phyloP scores from a whole-genome alignment of 306 rosid species.

The Parietaria judaica region DNA sequence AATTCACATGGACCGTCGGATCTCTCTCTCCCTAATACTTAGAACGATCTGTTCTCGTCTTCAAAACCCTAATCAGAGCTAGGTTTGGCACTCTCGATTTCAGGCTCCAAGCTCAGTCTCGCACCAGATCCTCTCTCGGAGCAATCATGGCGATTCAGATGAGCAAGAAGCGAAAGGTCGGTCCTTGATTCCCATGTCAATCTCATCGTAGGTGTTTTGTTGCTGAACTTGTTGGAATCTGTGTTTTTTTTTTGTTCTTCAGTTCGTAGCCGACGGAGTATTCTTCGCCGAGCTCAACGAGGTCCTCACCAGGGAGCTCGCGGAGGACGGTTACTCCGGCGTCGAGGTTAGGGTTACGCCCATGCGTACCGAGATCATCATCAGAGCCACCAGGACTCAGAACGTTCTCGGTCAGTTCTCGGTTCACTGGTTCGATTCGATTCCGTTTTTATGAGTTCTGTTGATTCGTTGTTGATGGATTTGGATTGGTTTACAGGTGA shows the following conservation, averaged over 20 bases:
- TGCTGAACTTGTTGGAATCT: not conserved
- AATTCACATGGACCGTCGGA: slow-evolving; percentile 19
- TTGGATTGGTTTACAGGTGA: slow-evolving; percentile 28
- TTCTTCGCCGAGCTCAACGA: slow-evolving; percentile 75
- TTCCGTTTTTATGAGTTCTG: not conserved
- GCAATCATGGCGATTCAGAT: slow-evolving; percentile 33
- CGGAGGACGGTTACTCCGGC: slow-evolving; percentile 73
- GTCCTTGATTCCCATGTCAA: not conserved
- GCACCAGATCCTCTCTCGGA: slow-evolving; percentile 15
- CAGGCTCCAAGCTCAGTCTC: not conserved
- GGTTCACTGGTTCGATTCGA: not conserved
- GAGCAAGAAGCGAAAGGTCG: slow-evolving; percentile 83
- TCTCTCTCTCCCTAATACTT: not conserved
- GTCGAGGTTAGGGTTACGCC: slow-evolving; percentile 77
- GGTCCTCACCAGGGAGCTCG: slow-evolving; percentile 66
- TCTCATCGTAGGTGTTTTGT: not conserved
- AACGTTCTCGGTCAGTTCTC: slow-evolving; percentile 37
- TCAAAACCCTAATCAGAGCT: not conserved
- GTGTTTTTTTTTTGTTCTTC: slow-evolving; percentile 6
- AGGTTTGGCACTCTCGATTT: slow-evolving; percentile 35
- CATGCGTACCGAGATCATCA: slow-evolving; percentile 63
- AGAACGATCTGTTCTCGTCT: slow-evolving; percentile 6
- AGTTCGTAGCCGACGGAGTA: slow-evolving; percentile 68
- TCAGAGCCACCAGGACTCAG: slow-evolving; percentile 52
- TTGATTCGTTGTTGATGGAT: not conserved